These are phyloP conservation scores for Flaveria ramosissima DNA, from an alignment of 129 eudicot species.

Conservation along the genomic window DNA sequence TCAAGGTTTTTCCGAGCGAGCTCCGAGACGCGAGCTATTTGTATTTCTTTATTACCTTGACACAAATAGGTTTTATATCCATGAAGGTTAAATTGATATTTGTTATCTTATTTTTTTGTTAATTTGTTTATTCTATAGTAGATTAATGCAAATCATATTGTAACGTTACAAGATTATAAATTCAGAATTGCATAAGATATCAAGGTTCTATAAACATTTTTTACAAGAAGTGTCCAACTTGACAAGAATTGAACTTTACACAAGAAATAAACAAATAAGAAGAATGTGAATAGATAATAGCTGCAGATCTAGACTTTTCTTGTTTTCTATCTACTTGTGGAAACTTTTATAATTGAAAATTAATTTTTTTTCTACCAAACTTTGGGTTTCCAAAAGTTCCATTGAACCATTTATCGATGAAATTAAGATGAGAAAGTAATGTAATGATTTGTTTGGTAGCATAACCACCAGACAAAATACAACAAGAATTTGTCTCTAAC, in stretches of 20 bases:
- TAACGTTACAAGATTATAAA: too few relatives aligned
- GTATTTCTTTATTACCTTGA: too few relatives aligned
- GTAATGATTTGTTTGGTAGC: neutral
- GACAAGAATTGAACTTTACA: neutral
- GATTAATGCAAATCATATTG: too few relatives aligned
- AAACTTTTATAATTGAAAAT: neutral
- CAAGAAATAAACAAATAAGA: neutral
- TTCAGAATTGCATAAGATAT: too few relatives aligned
- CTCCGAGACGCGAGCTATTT: too few relatives aligned
- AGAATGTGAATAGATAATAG: neutral
- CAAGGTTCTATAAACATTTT: too few relatives aligned
- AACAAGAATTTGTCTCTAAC: neutral
- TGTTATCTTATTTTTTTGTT: too few relatives aligned
- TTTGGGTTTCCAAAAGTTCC: neutral
- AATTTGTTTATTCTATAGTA: too few relatives aligned
- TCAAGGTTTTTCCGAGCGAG: too few relatives aligned
- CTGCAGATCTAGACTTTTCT: neutral
- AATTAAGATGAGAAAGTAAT: neutral
- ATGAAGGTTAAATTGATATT: too few relatives aligned
- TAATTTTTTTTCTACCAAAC: slow-evolving; percentile 18
- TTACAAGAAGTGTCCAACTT: neutral
- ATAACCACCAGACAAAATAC: neutral
- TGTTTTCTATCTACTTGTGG: neutral
- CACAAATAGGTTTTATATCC: too few relatives aligned
- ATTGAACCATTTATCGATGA: neutral